Evolutionary conservation across 148 eudicot genomes (phyloP).

Genomic region (Rhododendron simsii): DNA sequence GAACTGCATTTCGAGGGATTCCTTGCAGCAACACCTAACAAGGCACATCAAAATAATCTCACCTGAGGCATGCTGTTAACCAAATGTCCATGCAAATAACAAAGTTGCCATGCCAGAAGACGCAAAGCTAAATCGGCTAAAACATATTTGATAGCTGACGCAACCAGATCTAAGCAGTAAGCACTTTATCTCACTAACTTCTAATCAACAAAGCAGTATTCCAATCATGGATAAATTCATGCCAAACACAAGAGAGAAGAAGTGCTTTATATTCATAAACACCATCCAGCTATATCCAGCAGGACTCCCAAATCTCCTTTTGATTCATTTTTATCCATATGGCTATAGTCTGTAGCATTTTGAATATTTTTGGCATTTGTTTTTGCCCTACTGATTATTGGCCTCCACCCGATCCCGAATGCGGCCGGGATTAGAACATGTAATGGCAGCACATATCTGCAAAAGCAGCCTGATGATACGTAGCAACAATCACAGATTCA

Average conservation of each 20-base stretch:
- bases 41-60: neutral
- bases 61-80: neutral
- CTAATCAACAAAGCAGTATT: neutral
- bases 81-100: neutral
- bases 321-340: too few relatives aligned
- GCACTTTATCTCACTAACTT: neutral
- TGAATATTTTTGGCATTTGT: too few relatives aligned
- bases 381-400: too few relatives aligned
- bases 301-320: too few relatives aligned
- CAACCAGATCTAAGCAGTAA: neutral
- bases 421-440: too few relatives aligned
- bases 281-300: too few relatives aligned
- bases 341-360: too few relatives aligned
- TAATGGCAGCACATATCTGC: neutral
- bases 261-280: too few relatives aligned
- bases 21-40: conserved; percentile 60
- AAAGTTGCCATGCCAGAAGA: neutral
- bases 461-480: neutral
- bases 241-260: too few relatives aligned
- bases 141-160: neutral
- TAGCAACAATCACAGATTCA: neutral
- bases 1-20: conserved; percentile 41
- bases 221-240: neutral
- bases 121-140: neutral
- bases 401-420: too few relatives aligned